phyloP scores from a whole-genome alignment of 2,329 filamentous ascomycete genomes.

The Fusarium coicis region DNA sequence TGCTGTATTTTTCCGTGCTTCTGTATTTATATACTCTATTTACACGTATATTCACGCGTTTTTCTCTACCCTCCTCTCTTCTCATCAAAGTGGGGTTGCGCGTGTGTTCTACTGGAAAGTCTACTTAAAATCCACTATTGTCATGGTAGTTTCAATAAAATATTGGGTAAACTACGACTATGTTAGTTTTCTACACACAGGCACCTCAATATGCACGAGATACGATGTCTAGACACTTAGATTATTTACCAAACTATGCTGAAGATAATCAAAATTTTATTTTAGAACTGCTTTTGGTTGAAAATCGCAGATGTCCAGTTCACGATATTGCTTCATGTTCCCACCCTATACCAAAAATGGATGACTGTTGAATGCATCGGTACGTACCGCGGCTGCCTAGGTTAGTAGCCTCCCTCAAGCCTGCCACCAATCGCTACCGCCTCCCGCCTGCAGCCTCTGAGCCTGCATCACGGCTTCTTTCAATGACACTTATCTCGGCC shows the following conservation, averaged over 20 bases:
- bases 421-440: constrained; percentile 7
- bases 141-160: background rate
- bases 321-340: background rate
- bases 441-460: background rate
- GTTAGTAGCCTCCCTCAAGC: background rate
- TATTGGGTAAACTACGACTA: background rate
- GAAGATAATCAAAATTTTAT: background rate
- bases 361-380: background rate
- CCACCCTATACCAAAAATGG: constrained; percentile 20
- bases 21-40: fast-evolving
- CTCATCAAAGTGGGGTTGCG: too few relatives aligned
- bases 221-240: background rate
- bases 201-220: background rate
- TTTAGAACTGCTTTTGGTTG: background rate
- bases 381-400: constrained; percentile 1
- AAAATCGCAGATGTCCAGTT: background rate
- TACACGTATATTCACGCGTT: background rate
- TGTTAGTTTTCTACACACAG: background rate
- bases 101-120: background rate
- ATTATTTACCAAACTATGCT: background rate
- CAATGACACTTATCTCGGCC: constrained; percentile 28
- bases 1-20: background rate
- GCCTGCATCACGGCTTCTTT: constrained; percentile 1
- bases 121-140: fast-evolving
- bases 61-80: background rate